A percentile compares a stretch with the other conserved stretches of the same genome.
Conservation (phyloP, 2,329 filamentous ascomycete genomes). For the Aspergillus transmontanensis region DNA sequence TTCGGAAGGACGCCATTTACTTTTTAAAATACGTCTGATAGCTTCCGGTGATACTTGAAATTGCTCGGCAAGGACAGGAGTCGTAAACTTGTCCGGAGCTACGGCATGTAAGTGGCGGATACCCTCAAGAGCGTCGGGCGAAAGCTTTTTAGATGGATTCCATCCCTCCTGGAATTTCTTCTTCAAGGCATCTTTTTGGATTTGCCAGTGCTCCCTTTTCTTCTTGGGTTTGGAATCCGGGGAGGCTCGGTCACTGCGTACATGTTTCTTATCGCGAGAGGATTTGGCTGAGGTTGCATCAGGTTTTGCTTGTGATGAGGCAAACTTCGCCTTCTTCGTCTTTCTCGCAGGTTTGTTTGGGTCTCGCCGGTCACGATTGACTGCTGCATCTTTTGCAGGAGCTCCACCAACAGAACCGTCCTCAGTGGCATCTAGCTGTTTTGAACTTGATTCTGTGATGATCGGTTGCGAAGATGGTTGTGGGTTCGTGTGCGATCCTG, state of each 20-base stretch:
- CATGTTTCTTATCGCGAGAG: constrained; percentile 6
- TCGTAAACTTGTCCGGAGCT: constrained; percentile 77
- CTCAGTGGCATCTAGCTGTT: not conserved
- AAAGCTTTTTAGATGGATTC: constrained; percentile 82
- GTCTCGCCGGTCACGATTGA: not conserved
- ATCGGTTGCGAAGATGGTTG: not conserved
- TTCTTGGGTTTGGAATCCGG: constrained; percentile 19
- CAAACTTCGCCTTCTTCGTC: constrained; percentile 6
- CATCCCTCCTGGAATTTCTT: constrained; percentile 79
- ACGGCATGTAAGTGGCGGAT: constrained; percentile 80
- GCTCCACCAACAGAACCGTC: not conserved
- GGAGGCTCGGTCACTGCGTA: constrained; percentile 4
- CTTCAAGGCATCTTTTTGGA: constrained; percentile 73
- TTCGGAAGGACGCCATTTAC: constrained; percentile 49
- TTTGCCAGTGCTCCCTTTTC: constrained; percentile 64
- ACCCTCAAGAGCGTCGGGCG: constrained; percentile 87
- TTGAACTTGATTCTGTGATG: not conserved
- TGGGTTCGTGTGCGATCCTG: not conserved
- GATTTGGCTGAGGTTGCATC: not conserved
- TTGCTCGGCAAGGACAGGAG: constrained; percentile 68
- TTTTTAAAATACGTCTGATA: constrained; percentile 79
- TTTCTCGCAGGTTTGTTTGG: not conserved
- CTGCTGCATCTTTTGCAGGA: not conserved
- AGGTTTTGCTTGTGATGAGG: not conserved
- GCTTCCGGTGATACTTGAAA: constrained; percentile 88